phyloP scores from a whole-genome alignment of 2,329 filamentous ascomycete species.

The Xylaria digitata region DNA sequence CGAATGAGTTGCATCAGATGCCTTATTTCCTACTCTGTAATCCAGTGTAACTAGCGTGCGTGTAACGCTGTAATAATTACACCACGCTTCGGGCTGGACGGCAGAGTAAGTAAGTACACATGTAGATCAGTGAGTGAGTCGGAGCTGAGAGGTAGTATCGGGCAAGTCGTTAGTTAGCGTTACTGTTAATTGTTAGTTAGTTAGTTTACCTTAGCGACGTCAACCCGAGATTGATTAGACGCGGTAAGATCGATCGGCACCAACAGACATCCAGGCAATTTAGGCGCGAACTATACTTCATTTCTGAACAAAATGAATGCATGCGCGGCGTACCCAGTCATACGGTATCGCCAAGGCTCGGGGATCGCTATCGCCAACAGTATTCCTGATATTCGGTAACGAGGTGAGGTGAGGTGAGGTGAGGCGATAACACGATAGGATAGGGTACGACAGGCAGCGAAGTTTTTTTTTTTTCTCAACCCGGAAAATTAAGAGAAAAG shows the following conservation, averaged over 20 bases:
- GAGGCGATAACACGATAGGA: neutral
- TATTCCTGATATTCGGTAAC: neutral
- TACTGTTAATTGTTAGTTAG: too few relatives aligned
- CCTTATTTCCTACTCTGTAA: neutral
- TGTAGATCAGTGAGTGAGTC: neutral
- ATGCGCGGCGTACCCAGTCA: neutral
- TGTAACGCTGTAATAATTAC: neutral
- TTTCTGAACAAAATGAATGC: neutral
- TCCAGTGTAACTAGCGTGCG: neutral
- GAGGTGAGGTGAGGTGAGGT: neutral
- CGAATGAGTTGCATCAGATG: neutral
- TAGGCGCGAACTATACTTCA: conserved; percentile 8
- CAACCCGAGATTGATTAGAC: conserved; percentile 11
- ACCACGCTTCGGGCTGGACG: neutral
- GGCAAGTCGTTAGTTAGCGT: conserved; percentile 7
- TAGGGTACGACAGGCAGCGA: neutral
- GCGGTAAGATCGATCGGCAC: conserved; percentile 17
- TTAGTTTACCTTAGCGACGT: neutral
- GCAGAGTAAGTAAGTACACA: too few relatives aligned
- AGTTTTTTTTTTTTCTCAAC: neutral
- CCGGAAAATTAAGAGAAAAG: neutral
- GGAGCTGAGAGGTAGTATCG: conserved; percentile 12
- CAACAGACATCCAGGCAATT: conserved; percentile 8
- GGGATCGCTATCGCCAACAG: neutral
- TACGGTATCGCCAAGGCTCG: neutral